Conservation (phyloP, 805 yeast genomes). For the Deakozyma indianensis region DNA sequence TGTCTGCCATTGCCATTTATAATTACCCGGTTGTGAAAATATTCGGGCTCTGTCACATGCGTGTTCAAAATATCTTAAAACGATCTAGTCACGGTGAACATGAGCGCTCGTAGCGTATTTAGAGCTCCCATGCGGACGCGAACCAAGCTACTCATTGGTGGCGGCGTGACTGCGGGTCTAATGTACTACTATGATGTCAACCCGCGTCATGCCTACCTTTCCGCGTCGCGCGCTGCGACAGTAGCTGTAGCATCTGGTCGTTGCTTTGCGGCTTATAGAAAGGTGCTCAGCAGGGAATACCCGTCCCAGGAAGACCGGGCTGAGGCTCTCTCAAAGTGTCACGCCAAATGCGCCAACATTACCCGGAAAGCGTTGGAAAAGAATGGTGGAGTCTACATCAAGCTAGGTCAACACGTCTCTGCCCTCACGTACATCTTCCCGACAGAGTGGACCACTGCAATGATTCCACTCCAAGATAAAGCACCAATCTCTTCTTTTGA, state of each 20-base stretch:
- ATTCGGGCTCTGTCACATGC: no score
- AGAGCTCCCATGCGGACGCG: no score
- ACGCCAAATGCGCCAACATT: constrained; percentile 58
- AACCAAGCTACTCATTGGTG: background rate
- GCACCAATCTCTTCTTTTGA: constrained; percentile 72
- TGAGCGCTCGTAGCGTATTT: no score
- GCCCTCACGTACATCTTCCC: constrained; percentile 90
- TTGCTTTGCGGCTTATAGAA: constrained; percentile 61
- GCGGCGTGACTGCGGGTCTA: background rate
- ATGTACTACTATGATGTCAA: background rate
- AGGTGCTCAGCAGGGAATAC: constrained; percentile 33
- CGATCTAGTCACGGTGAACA: no score
- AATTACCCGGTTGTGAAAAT: no score
- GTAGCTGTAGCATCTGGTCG: constrained; percentile 39
- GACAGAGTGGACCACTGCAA: constrained; percentile 85
- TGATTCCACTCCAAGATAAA: constrained; percentile 82
- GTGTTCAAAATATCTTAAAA: no score
- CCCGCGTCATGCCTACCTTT: background rate
- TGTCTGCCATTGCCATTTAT: no score
- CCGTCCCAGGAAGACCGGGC: constrained; percentile 31
- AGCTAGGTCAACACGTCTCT: constrained; percentile 85
- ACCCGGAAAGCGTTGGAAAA: constrained; percentile 65
- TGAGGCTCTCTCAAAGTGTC: constrained; percentile 49
- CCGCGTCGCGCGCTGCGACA: background rate
- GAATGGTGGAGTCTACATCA: constrained; percentile 89